Evolutionary conservation across 495 filamentous ascomycete genomes (phyloP).

Genomic region (Aspergillus taichungensis): DNA sequence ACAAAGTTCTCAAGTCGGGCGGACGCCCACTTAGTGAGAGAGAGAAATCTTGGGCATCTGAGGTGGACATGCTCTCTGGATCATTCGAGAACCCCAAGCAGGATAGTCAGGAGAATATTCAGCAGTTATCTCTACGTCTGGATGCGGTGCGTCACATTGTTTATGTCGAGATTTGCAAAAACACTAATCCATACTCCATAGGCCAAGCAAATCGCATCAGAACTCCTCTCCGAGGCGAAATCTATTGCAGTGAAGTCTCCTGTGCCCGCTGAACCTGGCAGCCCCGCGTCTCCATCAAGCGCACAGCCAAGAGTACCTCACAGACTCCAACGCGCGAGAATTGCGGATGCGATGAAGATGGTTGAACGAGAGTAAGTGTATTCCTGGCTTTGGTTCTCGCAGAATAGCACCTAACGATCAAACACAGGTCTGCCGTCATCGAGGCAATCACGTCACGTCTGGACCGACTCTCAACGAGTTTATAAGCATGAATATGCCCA

Average conservation of each 20-base stretch:
- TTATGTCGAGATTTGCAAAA: constrained; percentile 8
- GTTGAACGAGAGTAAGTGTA: constrained; percentile 56
- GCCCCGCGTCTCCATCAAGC: constrained; percentile 19
- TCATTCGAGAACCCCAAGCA: constrained; percentile 19
- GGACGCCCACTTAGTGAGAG: constrained; percentile 63
- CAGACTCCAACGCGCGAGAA: constrained; percentile 57
- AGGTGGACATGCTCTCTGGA: constrained; percentile 46
- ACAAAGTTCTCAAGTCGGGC: constrained; percentile 46
- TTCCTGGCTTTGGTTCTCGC: background rate
- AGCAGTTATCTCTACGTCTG: constrained; percentile 24
- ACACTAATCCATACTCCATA: constrained; percentile 14
- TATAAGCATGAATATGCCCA: constrained; percentile 7
- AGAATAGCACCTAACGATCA: background rate
- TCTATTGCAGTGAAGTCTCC: constrained; percentile 24
- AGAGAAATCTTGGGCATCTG: constrained; percentile 58
- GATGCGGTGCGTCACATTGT: constrained; percentile 24
- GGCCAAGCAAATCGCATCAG: constrained; percentile 39
- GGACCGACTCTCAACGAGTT: constrained; percentile 17
- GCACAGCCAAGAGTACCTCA: constrained; percentile 48
- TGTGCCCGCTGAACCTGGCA: constrained; percentile 19
- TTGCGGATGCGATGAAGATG: constrained; percentile 59
- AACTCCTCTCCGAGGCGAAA: constrained; percentile 44
- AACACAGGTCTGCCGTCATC: constrained; percentile 14
- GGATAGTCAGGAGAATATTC: constrained; percentile 19
- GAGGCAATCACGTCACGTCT: constrained; percentile 14